phyloP scores from a whole-genome alignment of 75 land plant species.

The Sequoia sempervirens region DNA sequence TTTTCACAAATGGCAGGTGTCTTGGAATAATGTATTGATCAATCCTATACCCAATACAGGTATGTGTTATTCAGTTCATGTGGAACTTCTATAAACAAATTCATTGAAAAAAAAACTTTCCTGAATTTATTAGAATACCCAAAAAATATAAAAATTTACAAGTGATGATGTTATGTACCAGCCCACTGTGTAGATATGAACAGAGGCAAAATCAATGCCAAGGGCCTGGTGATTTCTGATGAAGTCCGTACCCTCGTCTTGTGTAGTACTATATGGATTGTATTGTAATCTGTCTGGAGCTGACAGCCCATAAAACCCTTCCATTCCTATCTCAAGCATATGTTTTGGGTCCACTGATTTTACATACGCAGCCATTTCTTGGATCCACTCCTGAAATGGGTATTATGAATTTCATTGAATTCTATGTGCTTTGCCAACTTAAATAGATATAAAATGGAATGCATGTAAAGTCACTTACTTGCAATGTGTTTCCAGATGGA shows the following conservation, averaged over 20 bases:
- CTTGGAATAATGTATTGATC: conserved; percentile 6
- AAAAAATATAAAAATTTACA: not conserved
- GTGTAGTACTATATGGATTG: conserved; percentile 35
- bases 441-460: not conserved
- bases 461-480: conserved; percentile 19
- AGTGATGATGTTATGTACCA: conserved; percentile 35
- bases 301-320: conserved; percentile 70
- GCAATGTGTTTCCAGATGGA: conserved; percentile 69
- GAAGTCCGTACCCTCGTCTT: conserved; percentile 59
- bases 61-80: not conserved
- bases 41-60: not conserved
- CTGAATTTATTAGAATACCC: too few relatives aligned
- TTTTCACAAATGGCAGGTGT: conserved; percentile 50
- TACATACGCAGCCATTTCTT: conserved; percentile 84
- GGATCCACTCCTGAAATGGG: conserved; percentile 60
- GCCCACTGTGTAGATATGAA: conserved; percentile 56
- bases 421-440: too few relatives aligned
- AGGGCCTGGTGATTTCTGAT: conserved; percentile 29
- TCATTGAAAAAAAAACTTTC: not conserved
- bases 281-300: conserved; percentile 17
- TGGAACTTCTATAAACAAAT: not conserved
- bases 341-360: conserved; percentile 72
- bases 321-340: conserved; percentile 61
- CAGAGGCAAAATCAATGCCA: conserved; percentile 54
- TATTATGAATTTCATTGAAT: not conserved